A percentile compares a stretch with the other conserved stretches of the same genome.
Conservation (phyloP, 2,329 filamentous ascomycete species). For the Penicillium digitatum region DNA sequence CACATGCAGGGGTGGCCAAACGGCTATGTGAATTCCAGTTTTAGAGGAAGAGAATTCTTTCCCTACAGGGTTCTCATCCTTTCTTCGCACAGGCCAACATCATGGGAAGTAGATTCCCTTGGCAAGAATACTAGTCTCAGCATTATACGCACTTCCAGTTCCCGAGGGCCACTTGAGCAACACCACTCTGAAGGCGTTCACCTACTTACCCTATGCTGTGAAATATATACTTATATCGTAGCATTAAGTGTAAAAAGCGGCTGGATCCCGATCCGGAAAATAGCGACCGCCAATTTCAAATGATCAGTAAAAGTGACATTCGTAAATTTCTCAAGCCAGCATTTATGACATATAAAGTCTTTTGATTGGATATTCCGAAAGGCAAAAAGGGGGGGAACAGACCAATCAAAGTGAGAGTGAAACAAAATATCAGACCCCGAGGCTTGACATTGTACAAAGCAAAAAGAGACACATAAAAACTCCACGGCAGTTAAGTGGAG, state of each 20-base stretch:
- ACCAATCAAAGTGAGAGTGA: not conserved
- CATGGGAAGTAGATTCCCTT: too few relatives aligned
- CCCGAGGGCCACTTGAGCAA: too few relatives aligned
- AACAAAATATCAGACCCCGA: slow-evolving; percentile 4
- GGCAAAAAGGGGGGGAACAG: slow-evolving; percentile 2
- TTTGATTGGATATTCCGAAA: slow-evolving; percentile 17
- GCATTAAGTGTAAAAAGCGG: not conserved
- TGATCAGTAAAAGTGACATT: not conserved
- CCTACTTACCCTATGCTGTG: too few relatives aligned
- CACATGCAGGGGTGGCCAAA: too few relatives aligned
- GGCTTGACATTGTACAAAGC: slow-evolving; percentile 20
- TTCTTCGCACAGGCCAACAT: too few relatives aligned
- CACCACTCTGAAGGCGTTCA: too few relatives aligned
- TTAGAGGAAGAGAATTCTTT: too few relatives aligned
- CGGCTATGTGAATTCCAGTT: too few relatives aligned
- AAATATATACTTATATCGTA: too few relatives aligned
- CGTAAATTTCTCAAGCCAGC: not conserved
- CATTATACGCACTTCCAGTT: not conserved
- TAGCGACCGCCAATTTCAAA: not conserved
- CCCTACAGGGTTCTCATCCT: too few relatives aligned
- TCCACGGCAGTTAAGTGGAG: slow-evolving; percentile 18
- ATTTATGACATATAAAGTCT: slow-evolving; percentile 1
- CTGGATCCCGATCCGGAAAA: not conserved
- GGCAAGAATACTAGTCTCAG: not conserved
- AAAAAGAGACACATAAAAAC: slow-evolving; percentile 22